Conservation (phyloP, 495 filamentous ascomycete species). For the Chaetomium cochliodes region DNA sequence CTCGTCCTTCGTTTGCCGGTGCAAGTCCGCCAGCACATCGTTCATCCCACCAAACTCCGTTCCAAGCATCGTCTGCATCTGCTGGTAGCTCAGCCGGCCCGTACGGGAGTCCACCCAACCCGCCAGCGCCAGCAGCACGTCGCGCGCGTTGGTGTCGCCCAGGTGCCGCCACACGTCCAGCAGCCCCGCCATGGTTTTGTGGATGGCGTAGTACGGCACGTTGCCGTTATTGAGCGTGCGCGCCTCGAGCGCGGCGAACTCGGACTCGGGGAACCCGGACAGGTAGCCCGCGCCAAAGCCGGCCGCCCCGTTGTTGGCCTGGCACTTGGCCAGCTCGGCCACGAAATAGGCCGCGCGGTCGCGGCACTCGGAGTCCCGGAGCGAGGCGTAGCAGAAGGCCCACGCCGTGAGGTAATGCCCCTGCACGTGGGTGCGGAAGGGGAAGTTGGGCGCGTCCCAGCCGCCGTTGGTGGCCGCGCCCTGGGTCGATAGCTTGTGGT, state of each 20-base stretch:
- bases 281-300: constrained; percentile 36
- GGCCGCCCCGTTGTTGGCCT: constrained; percentile 39
- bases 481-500: constrained; percentile 37
- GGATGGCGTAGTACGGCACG: constrained; percentile 29
- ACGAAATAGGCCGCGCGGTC: constrained; percentile 37
- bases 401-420: constrained; percentile 41
- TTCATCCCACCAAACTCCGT: constrained; percentile 46
- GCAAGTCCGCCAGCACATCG: constrained; percentile 39
- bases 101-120: constrained; percentile 42
- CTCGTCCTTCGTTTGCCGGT: constrained; percentile 34
- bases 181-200: constrained; percentile 29
- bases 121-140: constrained; percentile 35
- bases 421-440: constrained; percentile 41
- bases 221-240: constrained; percentile 22
- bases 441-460: constrained; percentile 43
- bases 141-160: constrained; percentile 33
- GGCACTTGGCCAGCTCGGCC: constrained; percentile 40
- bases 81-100: constrained; percentile 27
- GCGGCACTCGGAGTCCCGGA: constrained; percentile 33
- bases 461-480: constrained; percentile 36
- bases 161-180: constrained; percentile 40
- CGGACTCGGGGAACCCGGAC: constrained; percentile 42
- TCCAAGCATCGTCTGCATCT: constrained; percentile 40
- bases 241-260: constrained; percentile 34
- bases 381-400: constrained; percentile 20